A percentile compares a stretch with the other conserved stretches of the same genome.
Conservation (phyloP, 768 basidiomycete species). For the Naganishia antarctica region DNA sequence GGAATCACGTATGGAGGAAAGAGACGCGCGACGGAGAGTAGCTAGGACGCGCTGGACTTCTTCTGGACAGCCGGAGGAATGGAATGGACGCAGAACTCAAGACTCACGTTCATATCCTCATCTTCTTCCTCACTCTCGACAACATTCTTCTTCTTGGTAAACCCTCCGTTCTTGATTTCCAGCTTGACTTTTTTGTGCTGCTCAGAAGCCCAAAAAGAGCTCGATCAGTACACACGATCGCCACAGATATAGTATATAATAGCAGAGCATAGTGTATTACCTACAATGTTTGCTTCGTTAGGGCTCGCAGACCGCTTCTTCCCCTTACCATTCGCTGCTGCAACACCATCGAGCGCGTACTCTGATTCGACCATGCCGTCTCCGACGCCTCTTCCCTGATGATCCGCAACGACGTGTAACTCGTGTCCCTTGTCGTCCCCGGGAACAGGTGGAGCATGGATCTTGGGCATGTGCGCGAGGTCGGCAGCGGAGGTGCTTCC, state of each 20-base stretch:
- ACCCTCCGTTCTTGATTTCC: neutral
- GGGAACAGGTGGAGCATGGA: slow-evolving; percentile 10
- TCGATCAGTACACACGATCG: neutral
- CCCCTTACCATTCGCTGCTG: slow-evolving; percentile 6
- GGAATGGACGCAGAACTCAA: neutral
- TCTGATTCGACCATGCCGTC: slow-evolving; percentile 10
- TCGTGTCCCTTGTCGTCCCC: slow-evolving; percentile 7
- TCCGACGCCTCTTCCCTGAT: slow-evolving; percentile 6
- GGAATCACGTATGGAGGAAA: too few species aligned
- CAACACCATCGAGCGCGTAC: neutral
- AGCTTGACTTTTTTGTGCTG: slow-evolving; percentile 26
- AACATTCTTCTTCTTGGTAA: slow-evolving; percentile 21
- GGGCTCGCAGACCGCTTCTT: slow-evolving; percentile 16
- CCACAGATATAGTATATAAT: neutral
- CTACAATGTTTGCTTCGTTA: slow-evolving; percentile 5
- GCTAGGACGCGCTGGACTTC: too few species aligned
- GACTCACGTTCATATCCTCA: slow-evolving; percentile 17
- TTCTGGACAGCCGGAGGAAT: neutral
- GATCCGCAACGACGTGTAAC: slow-evolving; percentile 10
- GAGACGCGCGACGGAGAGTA: too few species aligned
- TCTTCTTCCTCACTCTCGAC: slow-evolving; percentile 27
- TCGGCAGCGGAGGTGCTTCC: slow-evolving; percentile 15
- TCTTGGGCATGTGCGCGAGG: slow-evolving; percentile 18
- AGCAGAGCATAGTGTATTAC: neutral
- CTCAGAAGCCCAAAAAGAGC: too few species aligned